Base-by-base conservation (phyloP, 805 yeast species). In the Huiozyma naganishii region DNA sequence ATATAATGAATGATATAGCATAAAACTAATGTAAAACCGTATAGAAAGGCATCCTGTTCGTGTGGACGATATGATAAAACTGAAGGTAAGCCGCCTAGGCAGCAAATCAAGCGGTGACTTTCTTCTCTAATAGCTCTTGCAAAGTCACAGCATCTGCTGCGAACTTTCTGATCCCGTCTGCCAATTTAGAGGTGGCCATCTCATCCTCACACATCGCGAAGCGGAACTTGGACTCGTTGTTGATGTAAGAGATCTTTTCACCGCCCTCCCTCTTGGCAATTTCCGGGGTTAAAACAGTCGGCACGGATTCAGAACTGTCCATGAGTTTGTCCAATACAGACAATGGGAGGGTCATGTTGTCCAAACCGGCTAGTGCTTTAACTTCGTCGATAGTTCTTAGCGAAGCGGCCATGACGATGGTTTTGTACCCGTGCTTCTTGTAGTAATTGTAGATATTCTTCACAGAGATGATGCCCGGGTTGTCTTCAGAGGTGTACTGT, bases 341-440 rank as follows among this genome's bases (percentile, higher is more conserved):
- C 66, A 97, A 97, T 58, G 97, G 76, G 61, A 92, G 88, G 64
- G 99, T 92, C 71, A 92, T 76, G 79, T 72, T 88, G 68, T 92
- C 99, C 64, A 86, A 81, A 68, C 99, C 99, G 47, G 98, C 97
- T 59, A 92, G 76, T 58, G 94, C 95, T 70, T 81, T 83, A 71
- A 92, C 86, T 74, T 90, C 98, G 56, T 88, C 95, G 50, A 73
- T 69, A 76, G 89, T 92, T 80, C 99, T 90, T 88, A 92, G 90
- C 48, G 97, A 90, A 48, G 99, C 99, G 71, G 98, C 99, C 99
- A 92, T 92, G 64, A 92, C 97, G 65, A 92, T 89, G 67, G 99
- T 92, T 61, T 90, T 77, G 80, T 92, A 92, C 58, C 82, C 90
- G 70, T 69, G 86, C 74, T 90, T 90, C 82, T 92, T 92, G 84